Evolutionary conservation across 2,329 filamentous ascomycete genomes (phyloP), one percentile per base, ranked within the genome.

Genomic region (Colletotrichum scovillei): DNA sequence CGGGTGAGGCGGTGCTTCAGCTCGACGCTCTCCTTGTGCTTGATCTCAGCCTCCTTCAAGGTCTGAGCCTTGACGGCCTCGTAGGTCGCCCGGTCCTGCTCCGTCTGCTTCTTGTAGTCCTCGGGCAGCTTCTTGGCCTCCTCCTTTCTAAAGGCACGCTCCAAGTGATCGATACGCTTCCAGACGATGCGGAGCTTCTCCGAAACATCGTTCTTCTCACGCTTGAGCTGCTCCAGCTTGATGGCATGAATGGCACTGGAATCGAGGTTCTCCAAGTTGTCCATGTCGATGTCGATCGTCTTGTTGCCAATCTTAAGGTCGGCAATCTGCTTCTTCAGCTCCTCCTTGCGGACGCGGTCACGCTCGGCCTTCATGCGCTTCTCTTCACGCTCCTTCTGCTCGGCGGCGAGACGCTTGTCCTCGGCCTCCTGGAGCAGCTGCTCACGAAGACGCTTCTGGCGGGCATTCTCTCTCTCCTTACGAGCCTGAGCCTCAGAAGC

Each of bases 131-230:
- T 96, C 90, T 98, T 98, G 80, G 93, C 86, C 84, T 99, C 97
- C 86, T 98, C 97, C 83, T 96, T 94, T 79, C 97, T 93, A 90
- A 97, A 97, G 49, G 97, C 97, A 86, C 97, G 94, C 88, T 99
- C 97, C 78, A 99, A 87, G 85, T 99, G 96, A 81, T 99, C 97
- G 79, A 98, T 94, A 76, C 97, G 93, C 91, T 98, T 98, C 82
- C 93, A 95, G 74, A 95, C 97, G 78, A 97, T 91, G 79, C 95
- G 93, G 66, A 98, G 91, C 82, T 94, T 95, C 85, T 98, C 95
- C 76, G 94, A 94, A 77, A 98, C 92, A 80, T 97, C 95, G 80
- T 96, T 97, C 92, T 98, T 99, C 88, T 98, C 97, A 78, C 96
- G 95, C 86, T 98, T 97, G 12, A 99, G 91, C 84, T 98, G 96